phyloP scores from a whole-genome alignment of 495 filamentous ascomycete species.

The Aspergillus affinis region DNA sequence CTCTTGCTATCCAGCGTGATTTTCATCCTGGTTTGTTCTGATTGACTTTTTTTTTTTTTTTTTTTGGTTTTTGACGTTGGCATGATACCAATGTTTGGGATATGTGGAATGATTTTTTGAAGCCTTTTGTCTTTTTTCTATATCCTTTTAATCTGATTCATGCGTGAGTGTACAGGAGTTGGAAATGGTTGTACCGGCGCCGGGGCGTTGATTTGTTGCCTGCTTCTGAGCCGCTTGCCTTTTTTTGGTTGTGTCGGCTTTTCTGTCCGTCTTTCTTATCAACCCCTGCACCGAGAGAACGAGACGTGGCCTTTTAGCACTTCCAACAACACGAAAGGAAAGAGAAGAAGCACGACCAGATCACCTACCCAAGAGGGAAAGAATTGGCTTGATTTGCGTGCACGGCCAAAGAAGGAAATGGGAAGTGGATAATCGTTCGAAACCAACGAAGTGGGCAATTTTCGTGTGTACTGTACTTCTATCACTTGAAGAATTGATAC shows the following conservation, averaged over 20 bases:
- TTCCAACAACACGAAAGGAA: not conserved
- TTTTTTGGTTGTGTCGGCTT: conserved; percentile 8
- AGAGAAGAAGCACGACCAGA: not conserved
- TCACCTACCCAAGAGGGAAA: not conserved
- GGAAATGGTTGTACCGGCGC: conserved; percentile 4
- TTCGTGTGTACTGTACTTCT: conserved; percentile 17
- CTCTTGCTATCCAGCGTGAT: conserved; percentile 16
- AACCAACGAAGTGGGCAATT: conserved; percentile 6
- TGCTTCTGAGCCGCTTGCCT: conserved; percentile 8
- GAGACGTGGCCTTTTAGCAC: no score
- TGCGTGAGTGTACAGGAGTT: conserved; percentile 14
- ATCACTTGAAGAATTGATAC: conserved; percentile 24
- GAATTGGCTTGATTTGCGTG: not conserved
- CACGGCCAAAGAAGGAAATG: conserved; percentile 6
- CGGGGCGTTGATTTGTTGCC: conserved; percentile 6
- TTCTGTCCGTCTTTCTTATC: conserved; percentile 4
- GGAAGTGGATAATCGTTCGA: conserved; percentile 2
- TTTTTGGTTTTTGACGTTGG: conserved; percentile 25
- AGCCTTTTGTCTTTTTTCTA: conserved; percentile 8
- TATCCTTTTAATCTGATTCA: conserved; percentile 5
- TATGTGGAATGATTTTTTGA: conserved; percentile 26
- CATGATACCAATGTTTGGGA: conserved; percentile 33
- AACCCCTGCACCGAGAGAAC: not conserved
- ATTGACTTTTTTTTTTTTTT: conserved; percentile 10
- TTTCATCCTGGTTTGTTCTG: conserved; percentile 9